Base-by-base conservation (phyloP, 2,329 filamentous ascomycete genomes). In the Fusarium siculi region DNA sequence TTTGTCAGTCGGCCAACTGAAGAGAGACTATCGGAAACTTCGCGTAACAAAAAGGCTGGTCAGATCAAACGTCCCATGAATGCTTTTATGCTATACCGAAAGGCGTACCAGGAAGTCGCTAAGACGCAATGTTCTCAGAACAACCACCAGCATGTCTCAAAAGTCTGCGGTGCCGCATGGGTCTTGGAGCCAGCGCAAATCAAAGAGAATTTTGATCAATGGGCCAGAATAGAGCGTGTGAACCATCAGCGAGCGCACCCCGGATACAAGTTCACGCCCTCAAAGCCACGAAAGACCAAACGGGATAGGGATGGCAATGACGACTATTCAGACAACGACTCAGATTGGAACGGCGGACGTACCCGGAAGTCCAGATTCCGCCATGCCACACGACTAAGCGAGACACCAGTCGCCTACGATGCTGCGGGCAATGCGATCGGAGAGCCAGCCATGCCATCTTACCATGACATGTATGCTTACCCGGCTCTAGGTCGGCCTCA, bases 21-120 rank as follows among this genome's bases (percentile, higher is more conserved):
- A 63, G 87, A 87, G 11, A 89, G 96, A 63, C 86, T 85, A 54
- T 83, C 85, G 61, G 95, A 97, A 80, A 90, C 92, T 15, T 88
- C 76, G 32, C 75, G 90, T 47, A 88, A 89, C 76, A 88, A 90
- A 64, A 94, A 91, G 77, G 85, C 90, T 40, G 93, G 93, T 32
- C 95, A 95, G 80, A 89, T 98, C 75, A 94, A 96, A 77, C 89
- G 96, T 36, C 95, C 96, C 6, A 97, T 98, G 92, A 99, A 99
- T 81, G 96, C 94, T 2, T 99, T 98, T 85, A 97, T 99, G 93
- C 86, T 99, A 56, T 99, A 99, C 81, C 92, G 96, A 46, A 97
- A 96, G 74, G 94, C 94, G 11, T 98, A 94, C 79, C 93, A 97
- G 68, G 93, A 96, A 70, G 88, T 95, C 37, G 94, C 93, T 66